Evolutionary conservation across 2,329 filamentous ascomycete species (phyloP).

Genomic region (Microsporum canis): DNA sequence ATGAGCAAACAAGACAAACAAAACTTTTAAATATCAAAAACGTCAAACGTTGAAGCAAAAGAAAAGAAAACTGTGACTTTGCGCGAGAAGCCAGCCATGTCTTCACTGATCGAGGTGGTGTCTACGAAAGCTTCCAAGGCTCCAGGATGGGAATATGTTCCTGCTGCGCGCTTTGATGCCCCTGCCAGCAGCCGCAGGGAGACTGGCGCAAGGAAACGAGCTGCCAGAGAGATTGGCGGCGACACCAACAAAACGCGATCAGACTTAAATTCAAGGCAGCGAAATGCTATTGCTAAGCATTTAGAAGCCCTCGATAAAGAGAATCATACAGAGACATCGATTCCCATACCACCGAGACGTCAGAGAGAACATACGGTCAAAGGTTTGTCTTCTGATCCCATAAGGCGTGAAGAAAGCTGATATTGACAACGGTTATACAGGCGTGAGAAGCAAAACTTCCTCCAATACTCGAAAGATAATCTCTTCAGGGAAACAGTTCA

Average conservation of each 20-base stretch:
- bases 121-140: slow-evolving; percentile 54
- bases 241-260: slow-evolving; percentile 27
- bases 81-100: slow-evolving; percentile 35
- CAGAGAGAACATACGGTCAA: slow-evolving; percentile 32
- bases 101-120: slow-evolving; percentile 64
- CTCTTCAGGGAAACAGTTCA: slow-evolving; percentile 40
- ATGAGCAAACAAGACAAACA: neutral
- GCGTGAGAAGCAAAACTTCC: slow-evolving; percentile 33
- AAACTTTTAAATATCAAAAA: neutral
- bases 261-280: slow-evolving; percentile 69
- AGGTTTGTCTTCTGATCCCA: slow-evolving; percentile 21
- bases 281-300: slow-evolving; percentile 68
- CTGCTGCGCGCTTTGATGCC: slow-evolving; percentile 55
- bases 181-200: slow-evolving; percentile 31
- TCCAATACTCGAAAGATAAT: slow-evolving; percentile 39
- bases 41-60: neutral
- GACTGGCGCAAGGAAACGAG: slow-evolving; percentile 56
- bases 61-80: neutral
- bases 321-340: slow-evolving; percentile 59
- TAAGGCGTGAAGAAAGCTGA: neutral
- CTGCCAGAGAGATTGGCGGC: slow-evolving; percentile 47
- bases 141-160: slow-evolving; percentile 87
- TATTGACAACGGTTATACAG: slow-evolving; percentile 11
- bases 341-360: slow-evolving; percentile 53
- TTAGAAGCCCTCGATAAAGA: slow-evolving; percentile 75